Base-by-base conservation (phyloP, 2,329 filamentous ascomycete species). In the Pyrenophora teres region DNA sequence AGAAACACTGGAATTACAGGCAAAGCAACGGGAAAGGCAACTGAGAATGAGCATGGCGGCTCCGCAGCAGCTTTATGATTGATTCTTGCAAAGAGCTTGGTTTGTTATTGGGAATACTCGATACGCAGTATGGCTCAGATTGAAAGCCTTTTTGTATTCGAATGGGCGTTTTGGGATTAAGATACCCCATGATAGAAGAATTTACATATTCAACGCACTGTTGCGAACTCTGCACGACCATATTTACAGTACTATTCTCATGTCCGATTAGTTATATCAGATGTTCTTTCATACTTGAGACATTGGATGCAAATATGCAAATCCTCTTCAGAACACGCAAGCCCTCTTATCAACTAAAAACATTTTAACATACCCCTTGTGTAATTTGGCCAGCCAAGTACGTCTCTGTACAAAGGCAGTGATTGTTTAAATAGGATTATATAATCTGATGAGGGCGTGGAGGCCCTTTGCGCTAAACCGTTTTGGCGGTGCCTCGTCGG, bases 1-100 rank as follows among this genome's bases (percentile, higher is more conserved):
- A 15, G 90, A 94, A 70, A 82, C 92, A 54, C 74, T 97, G 59
- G 90, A 94, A 78, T 70, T 96, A 65, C 90, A 96, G 77, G 88
- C 90, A n/a, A 81, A 86, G 63, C 92, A 96, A 75, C 77, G 82
- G 69, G 83, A 89, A 73, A 80, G 87, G 62, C 86, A 89, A 68
- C 72, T 90, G 75, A 81, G 87, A 70, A 89, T 87, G 82, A 89
- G 86, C 70, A 87, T 89, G 83, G 86, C 85, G 56, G 80, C 81
- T 33, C 74, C 73, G 32, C 72, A 76, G 46, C 71, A 74, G 43
- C 65, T 72, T 12, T 63, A 64, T 23, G 70, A 74, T 38, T 70
- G 12, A 9, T 12, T 30, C 27, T 30, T 30, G 19, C 25, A 30
- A 30, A 30, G 10, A 4, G 27, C 10, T 13, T 12, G 19, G 39